Base-by-base conservation (phyloP, 2,329 filamentous ascomycete genomes). In the Aureobasidium sp. region DNA sequence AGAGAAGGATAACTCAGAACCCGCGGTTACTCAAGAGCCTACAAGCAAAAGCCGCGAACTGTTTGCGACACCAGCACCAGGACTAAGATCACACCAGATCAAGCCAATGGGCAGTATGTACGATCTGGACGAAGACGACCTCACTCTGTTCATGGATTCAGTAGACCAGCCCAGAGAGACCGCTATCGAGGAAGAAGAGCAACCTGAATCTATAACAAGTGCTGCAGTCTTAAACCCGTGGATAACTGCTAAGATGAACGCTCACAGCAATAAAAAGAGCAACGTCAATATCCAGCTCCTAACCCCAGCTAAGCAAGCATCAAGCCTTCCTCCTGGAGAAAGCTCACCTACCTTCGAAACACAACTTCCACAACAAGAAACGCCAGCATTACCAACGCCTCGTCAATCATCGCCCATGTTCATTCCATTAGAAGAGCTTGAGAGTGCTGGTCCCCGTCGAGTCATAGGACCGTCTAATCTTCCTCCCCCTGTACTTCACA, bases 211-310 rank as follows among this genome's bases (percentile, higher is more conserved):
- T 27, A 71, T 68, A 4, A 76, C 69, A 54, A 75, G 78, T 63
- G 69, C 74, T 31, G 73, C 68, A 5, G 63, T 81, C 6, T 82
- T 78, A 1, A 85, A 86, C 67, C 84, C 84, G 2, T 86, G 82
- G 82, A 80, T 80, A 0, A 77, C 83, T 51, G 82, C 84, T 29
- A 83, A 80, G 66, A 79, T 86, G 76, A 84, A 84, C 53, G 64
- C 78, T 20, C 59, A 67, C 1, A 47, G 72, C 27, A 56, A 60
- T 18, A 76, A 73, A 60, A 66, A 66, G 0, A 73, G 62, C 33
- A 48, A n/a, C 16, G 67, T 64, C 33, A 36, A 25, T 40, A 9
- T 15, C 20, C 9, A 67, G n/a, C n/a, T 71, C 33, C 29, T 65
- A 18, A 68, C 54, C 2, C 60, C 65, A 13, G 65, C 59, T 20